Evolutionary conservation across 345 rosid genomes (phyloP), one percentile per base, ranked within the genome.

Genomic region (Moricandia moricandioides): DNA sequence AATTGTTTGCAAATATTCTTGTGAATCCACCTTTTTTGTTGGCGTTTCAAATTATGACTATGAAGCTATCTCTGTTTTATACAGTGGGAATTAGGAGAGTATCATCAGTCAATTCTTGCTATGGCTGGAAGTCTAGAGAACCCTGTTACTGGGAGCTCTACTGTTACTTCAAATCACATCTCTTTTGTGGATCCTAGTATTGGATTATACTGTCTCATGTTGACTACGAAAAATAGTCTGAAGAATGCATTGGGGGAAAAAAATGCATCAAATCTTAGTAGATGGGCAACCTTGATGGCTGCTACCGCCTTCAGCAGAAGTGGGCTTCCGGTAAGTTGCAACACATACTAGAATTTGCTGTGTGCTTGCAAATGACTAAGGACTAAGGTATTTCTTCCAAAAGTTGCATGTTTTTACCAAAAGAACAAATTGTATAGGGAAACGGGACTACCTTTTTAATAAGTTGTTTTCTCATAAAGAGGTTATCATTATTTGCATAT

Each of bases 61-160:
- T 68, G 56, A 79, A 43, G 35, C 27, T 72, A 13, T 61, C 74
- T 59, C 69, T 81, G 78, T 47, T 81, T 78, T 73, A 9, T 85
- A 84, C 94, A 91, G 98, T 93, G 97, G 98, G 88, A 89, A 79
- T 72, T 89, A 82, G 96, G 93, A 62, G 88, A 87, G 75, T 85
- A 86, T 70, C 80, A 74, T 14, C 78, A 76, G 72, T 93, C 98
- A 56, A 88, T 89, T 81, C 79, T 85, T 65, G 82, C 80, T 80
- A 87, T 91, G 93, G 72, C 89, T 59, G 87, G 85, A 77, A 80
- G 82, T 74, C 82, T 80, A 79, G 82, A 43, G 67, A 74, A 62
- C 78, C 73, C 76, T 60, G 65, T 43, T 58, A 62, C 71, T 54
- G 79, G 75, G 37, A 82, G 72, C 52, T 73, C 82, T 80, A 76